Conservation (phyloP, 257 asterid species). For the Catharanthus roseus region DNA sequence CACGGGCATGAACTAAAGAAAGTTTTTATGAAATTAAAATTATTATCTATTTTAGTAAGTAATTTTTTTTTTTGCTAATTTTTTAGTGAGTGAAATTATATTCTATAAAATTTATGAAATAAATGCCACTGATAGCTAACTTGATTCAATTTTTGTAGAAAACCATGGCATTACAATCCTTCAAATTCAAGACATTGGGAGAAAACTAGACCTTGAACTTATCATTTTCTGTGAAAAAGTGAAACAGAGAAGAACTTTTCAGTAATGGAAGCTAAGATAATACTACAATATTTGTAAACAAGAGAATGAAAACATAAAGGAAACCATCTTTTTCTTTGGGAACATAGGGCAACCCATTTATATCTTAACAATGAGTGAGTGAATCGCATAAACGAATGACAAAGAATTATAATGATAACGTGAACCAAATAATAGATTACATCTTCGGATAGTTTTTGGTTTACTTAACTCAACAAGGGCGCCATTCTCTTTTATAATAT, state of each 20-base stretch:
- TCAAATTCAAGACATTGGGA: constrained; percentile 55
- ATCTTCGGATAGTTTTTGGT: not conserved
- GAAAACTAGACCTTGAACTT: constrained; percentile 64
- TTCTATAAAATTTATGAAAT: too few species aligned
- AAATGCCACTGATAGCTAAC: constrained; percentile 35
- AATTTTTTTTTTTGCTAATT: too few species aligned
- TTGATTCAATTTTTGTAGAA: constrained; percentile 50
- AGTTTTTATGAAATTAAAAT: too few species aligned
- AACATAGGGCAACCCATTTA: too few species aligned
- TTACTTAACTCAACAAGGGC: constrained; percentile 72
- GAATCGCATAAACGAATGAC: not conserved
- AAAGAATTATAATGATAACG: too few species aligned
- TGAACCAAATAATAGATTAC: too few species aligned
- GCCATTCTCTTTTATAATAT: constrained; percentile 57
- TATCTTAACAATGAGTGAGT: not conserved
- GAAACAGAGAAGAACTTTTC: constrained; percentile 14
- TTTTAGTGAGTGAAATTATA: too few species aligned
- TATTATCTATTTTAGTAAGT: too few species aligned
- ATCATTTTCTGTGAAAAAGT: constrained; percentile 73
- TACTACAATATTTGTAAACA: too few species aligned
- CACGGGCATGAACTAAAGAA: too few species aligned
- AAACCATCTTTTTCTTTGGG: too few species aligned
- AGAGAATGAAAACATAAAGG: not conserved
- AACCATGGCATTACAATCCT: constrained; percentile 67
- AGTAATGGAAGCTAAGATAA: too few species aligned